Base-by-base conservation (phyloP, 768 basidiomycete genomes). In the Suillus subluteus region DNA sequence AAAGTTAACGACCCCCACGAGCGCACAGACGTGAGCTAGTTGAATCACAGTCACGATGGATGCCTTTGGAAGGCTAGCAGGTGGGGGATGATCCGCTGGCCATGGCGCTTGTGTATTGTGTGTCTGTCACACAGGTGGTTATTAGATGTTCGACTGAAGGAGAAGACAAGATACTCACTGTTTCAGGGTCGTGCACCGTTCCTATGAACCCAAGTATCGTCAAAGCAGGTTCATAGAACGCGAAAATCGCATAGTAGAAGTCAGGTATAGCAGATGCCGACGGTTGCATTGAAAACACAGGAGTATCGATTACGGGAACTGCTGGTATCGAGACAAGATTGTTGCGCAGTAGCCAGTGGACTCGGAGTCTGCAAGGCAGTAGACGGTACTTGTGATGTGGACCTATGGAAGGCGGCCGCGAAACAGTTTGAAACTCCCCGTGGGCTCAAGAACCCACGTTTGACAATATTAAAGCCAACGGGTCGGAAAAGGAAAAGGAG, bases 91-190 rank as follows among this genome's bases (percentile, higher is more conserved):
- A 65, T 79, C 76, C 30, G 75, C 59, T 30, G 87, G 82, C 91
- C 91, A 92, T 32, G 91, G 91, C 2, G 91, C 91, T 77, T 93
- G 91, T 55, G 83, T 76, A 72, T 92, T 90, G 69, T 92, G 88
- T 4, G 87, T 84, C 91, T 94, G 72, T 43, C 40, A 11, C 37
- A 37, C 9, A 26, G 41, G 43, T 23, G 44, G 64, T 62, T 30
- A 50, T 66, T 46, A 67, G 32, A 54, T 63, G 66, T 58, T 30
- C n/a, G 58, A 30, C 13, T 26, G 58, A 32, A 40, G 46, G 58
- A 64, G 46, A 32, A 50, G 16, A 61, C 2, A 41, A 9, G 38
- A 52, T 37, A 73, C 86, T 76, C 79, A 88, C 90, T 70, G 83
- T 79, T 76, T 85, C 83, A 18, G 91, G 92, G 76, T 91, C 87